Conservation (phyloP, 2,329 filamentous ascomycete genomes). For the Fusarium sp. region DNA sequence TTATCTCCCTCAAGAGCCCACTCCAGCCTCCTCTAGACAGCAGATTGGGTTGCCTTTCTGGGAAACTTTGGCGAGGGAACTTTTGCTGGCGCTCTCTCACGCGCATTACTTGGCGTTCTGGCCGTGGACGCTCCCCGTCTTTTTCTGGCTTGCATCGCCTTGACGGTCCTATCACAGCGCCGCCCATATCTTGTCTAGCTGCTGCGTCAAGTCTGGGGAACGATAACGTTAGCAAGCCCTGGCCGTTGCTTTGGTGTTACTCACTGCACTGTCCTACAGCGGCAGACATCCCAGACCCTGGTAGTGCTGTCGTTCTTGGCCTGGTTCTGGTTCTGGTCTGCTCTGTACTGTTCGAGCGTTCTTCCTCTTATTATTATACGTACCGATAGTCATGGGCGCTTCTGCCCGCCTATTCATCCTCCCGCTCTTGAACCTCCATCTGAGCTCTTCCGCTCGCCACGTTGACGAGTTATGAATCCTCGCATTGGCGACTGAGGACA, state of each 20-base stretch:
- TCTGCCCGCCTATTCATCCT: conserved; percentile 48
- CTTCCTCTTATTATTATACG: conserved; percentile 42
- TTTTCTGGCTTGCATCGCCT: conserved; percentile 33
- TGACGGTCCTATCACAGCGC: conserved; percentile 44
- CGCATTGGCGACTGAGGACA: conserved; percentile 50
- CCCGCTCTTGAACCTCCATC: conserved; percentile 48
- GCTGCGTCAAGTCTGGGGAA: conserved; percentile 48
- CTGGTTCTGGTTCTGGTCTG: conserved; percentile 32
- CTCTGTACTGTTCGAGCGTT: conserved; percentile 22
- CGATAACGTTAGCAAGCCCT: conserved; percentile 48
- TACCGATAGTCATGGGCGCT: conserved; percentile 52
- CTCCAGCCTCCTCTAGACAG: conserved; percentile 43
- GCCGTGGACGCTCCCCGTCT: conserved; percentile 37
- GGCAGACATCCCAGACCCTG: conserved; percentile 28
- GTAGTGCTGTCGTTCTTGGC: conserved; percentile 15
- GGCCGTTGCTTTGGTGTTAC: conserved; percentile 38
- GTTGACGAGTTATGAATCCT: conserved; percentile 52
- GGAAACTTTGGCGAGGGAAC: conserved; percentile 54
- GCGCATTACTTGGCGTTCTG: conserved; percentile 50
- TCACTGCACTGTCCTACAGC: conserved; percentile 30
- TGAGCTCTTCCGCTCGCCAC: conserved; percentile 49
- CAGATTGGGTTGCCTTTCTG: conserved; percentile 51
- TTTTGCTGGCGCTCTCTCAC: conserved; percentile 53
- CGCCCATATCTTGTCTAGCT: conserved; percentile 44
- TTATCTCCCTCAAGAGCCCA: conserved; percentile 44